These are phyloP conservation scores for Setaria italica DNA, from an alignment of 202 grass and related monocot species.

Conservation along the genomic window DNA sequence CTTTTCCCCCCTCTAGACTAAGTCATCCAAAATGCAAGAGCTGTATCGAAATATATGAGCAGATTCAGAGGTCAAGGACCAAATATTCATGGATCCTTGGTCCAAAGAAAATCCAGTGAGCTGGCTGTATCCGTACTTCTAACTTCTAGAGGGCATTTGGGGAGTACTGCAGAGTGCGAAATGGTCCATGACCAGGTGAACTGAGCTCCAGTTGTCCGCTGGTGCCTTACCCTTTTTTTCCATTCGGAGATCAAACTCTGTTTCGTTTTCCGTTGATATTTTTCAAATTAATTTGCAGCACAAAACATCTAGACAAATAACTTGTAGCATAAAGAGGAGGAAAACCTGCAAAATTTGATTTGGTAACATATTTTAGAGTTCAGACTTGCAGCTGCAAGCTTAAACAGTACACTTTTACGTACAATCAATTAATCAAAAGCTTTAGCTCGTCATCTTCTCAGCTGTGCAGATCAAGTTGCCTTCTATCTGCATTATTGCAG, in stretches of 20 bases:
- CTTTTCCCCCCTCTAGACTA: too few relatives aligned
- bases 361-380: not conserved
- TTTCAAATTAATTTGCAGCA: not conserved
- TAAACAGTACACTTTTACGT: not conserved
- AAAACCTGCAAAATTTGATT: not conserved
- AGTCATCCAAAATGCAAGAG: not conserved
- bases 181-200: not conserved
- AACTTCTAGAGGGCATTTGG: not conserved
- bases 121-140: not conserved
- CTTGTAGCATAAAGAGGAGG: too few relatives aligned
- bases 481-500: not conserved
- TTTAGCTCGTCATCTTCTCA: not conserved
- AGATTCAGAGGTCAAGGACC: not conserved
- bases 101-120: constrained; percentile 8
- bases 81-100: not conserved
- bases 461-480: not conserved
- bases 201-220: too few relatives aligned
- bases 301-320: not conserved
- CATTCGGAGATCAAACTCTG: too few relatives aligned
- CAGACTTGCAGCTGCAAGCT: not conserved
- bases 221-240: too few relatives aligned
- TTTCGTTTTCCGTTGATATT: not conserved
- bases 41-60: not conserved
- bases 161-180: not conserved
- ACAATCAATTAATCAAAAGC: too few relatives aligned